phyloP scores from a whole-genome alignment of 2,329 filamentous ascomycete species.

The Colletotrichum phormii region DNA sequence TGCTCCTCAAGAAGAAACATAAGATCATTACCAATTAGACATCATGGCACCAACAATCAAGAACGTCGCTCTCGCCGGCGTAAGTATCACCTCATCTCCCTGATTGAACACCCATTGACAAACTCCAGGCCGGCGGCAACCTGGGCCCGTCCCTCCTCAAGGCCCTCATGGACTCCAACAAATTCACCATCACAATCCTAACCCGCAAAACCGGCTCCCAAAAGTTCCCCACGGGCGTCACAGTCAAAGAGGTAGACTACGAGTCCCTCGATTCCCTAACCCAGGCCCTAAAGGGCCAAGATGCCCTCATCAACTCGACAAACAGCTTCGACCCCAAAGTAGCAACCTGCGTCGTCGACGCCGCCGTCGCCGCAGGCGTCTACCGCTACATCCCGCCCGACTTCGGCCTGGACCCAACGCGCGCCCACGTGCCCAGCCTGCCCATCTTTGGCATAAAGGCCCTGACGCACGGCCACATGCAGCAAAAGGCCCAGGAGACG shows the following conservation, averaged over 20 bases:
- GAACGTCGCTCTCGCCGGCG: slow-evolving; percentile 53
- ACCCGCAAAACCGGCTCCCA: slow-evolving; percentile 58
- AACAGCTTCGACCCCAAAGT: slow-evolving; percentile 51
- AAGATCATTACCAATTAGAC: not conserved
- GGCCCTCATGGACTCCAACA: slow-evolving; percentile 44
- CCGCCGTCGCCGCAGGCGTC: slow-evolving; percentile 69
- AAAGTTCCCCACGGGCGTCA: slow-evolving; percentile 49
- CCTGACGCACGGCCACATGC: slow-evolving; percentile 35
- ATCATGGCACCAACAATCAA: slow-evolving; percentile 42
- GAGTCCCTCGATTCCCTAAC: slow-evolving; percentile 60
- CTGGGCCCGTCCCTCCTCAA: slow-evolving; percentile 48
- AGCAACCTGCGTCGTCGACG: slow-evolving; percentile 62
- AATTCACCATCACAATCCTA: slow-evolving; percentile 64
- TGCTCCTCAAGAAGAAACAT: not conserved
- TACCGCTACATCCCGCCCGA: slow-evolving; percentile 72
- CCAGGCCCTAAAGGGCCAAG: slow-evolving; percentile 64
- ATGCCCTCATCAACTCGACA: slow-evolving; percentile 61
- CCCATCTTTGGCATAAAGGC: slow-evolving; percentile 40
- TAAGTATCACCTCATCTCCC: slow-evolving; percentile 14
- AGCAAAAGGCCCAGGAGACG: slow-evolving; percentile 40
- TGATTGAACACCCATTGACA: not conserved
- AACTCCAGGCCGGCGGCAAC: slow-evolving; percentile 44
- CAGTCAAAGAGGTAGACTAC: slow-evolving; percentile 61
- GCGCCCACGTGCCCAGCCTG: slow-evolving; percentile 32
- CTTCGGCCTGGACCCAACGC: slow-evolving; percentile 55